Evolutionary conservation across 1,284 basidiomycete genomes (phyloP), one percentile per base, ranked within the genome.

Genomic region (Apiotrichum siamense): DNA sequence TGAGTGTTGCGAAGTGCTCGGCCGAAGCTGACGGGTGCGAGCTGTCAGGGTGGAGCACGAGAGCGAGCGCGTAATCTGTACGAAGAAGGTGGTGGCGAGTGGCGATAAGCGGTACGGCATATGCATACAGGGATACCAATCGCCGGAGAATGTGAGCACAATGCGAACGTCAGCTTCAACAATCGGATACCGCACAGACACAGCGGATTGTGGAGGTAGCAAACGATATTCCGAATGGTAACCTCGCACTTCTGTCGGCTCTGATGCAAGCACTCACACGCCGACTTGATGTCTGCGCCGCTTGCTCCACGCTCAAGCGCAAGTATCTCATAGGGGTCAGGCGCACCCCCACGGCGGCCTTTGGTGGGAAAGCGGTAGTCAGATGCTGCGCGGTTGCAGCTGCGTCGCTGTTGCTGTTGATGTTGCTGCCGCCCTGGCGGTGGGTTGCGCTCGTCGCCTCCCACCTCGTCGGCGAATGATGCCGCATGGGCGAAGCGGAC

Each of bases 51-150:
- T 75, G 73, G n/a, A 73, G 60, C 9, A 75, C 44, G 10, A 70
- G 56, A 2, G 73, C 73, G 21, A 75, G 65, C 32, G 60, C 59
- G 57, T 75, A 75, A 48, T 75, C 72, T 75, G 50, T n/a, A n/a
- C n/a, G n/a, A n/a, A n/a, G n/a, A n/a, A 15, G 17, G 25, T 27
- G 23, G 7, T 10, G 39, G 21, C 23, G 24, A 11, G 23, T 20
- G 37, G 21, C 15, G 32, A 9, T 9, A 7, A 31, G 15, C 15
- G 29, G 29, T 15, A 31, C 29, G 29, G 29, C 15, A 15, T 31
- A 15, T 31, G n/a, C n/a, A n/a, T n/a, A n/a, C n/a, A n/a, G n/a
- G n/a, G n/a, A n/a, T n/a, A n/a, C n/a, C n/a, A n/a, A n/a, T n/a
- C n/a, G n/a, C n/a, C n/a, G n/a, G n/a, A n/a, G n/a, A n/a, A n/a